Percentiles rank a stretch among this genome's conserved stretches.
phyloP scores from a whole-genome alignment of 1,284 basidiomycete genomes.

The Trichosporon asahii region DNA sequence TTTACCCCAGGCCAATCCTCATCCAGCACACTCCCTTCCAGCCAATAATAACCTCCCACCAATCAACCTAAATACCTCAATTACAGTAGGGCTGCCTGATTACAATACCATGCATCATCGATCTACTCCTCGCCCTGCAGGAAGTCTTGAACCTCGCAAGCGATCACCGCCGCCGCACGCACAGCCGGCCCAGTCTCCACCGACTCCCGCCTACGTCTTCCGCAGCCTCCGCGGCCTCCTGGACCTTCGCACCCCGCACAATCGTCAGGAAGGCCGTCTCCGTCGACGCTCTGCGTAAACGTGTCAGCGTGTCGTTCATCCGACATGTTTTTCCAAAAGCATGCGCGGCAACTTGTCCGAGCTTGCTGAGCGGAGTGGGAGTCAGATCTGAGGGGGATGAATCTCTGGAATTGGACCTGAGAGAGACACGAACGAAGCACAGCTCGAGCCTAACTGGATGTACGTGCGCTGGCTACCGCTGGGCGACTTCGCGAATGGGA shows the following conservation, averaged over 20 bases:
- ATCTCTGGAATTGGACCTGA: constrained; percentile 3
- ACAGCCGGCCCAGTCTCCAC: not conserved
- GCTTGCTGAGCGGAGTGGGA: not conserved
- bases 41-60: not conserved
- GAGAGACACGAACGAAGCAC: not conserved
- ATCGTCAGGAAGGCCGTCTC: constrained; percentile 42
- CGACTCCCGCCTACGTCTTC: not conserved
- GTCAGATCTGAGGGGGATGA: not conserved
- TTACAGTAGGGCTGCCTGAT: not conserved
- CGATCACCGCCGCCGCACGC: not conserved
- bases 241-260: constrained; percentile 29
- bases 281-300: constrained; percentile 31
- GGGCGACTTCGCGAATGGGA: no score
- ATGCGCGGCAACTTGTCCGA: no score
- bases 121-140: not conserved
- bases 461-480: not conserved
- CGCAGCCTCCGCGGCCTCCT: not conserved
- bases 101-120: constrained; percentile 3
- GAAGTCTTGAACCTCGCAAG: not conserved
- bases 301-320: not conserved
- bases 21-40: not conserved
- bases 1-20: not conserved
- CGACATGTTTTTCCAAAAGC: no score
- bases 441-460: not conserved
- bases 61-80: not conserved